Conservation (phyloP, 2,329 filamentous ascomycete genomes). For the Aspergillus unguis region DNA sequence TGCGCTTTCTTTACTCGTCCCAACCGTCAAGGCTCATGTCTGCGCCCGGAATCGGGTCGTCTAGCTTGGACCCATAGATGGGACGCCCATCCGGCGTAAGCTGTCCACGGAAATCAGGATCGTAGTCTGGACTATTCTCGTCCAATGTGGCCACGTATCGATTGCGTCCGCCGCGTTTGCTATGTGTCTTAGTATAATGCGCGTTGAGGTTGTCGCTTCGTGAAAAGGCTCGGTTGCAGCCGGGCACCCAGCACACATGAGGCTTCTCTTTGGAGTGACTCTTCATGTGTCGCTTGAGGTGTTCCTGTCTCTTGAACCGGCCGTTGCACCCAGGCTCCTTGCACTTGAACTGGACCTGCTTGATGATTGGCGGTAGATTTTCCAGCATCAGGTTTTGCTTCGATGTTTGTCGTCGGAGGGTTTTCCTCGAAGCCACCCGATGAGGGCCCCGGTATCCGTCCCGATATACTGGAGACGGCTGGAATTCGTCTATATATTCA, state of each 20-base stretch:
- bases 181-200: slow-evolving; percentile 47
- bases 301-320: slow-evolving; percentile 49
- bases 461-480: slow-evolving; percentile 32
- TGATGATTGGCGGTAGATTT: slow-evolving; percentile 38
- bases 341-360: slow-evolving; percentile 43
- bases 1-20: slow-evolving; percentile 28
- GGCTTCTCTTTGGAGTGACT: slow-evolving; percentile 46
- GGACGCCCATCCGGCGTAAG: slow-evolving; percentile 43
- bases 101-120: slow-evolving; percentile 44
- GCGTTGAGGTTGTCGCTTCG: slow-evolving; percentile 47
- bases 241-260: slow-evolving; percentile 45
- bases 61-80: slow-evolving; percentile 36
- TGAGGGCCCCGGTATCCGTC: slow-evolving; percentile 31
- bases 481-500: slow-evolving; percentile 37
- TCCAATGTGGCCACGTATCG: slow-evolving; percentile 47
- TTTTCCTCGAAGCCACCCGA: slow-evolving; percentile 34
- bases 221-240: slow-evolving; percentile 42
- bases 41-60: slow-evolving; percentile 32
- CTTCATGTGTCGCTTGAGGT: slow-evolving; percentile 49
- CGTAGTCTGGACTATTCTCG: slow-evolving; percentile 41
- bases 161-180: slow-evolving; percentile 45
- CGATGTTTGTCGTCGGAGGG: slow-evolving; percentile 27
- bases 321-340: slow-evolving; percentile 43
- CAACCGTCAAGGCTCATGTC: slow-evolving; percentile 33
- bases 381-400: slow-evolving; percentile 37